These are phyloP conservation scores for Termitomyces bulborhizus DNA, from an alignment of 768 basidiomycete species.

Conservation along the genomic window DNA sequence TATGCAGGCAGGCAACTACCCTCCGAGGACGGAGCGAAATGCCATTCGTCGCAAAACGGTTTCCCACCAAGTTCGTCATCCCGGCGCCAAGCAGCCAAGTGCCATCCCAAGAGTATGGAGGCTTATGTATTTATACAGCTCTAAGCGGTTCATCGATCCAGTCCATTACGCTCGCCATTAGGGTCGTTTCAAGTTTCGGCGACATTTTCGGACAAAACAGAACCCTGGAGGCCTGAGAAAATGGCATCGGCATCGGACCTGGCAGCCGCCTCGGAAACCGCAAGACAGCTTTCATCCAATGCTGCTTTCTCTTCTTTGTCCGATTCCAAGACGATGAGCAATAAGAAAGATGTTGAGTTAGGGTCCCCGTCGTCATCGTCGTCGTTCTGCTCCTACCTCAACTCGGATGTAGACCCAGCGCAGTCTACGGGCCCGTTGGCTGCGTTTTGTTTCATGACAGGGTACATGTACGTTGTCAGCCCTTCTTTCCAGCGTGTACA, in stretches of 20 bases:
- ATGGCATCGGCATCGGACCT: conserved; percentile 2
- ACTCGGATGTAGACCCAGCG: conserved; percentile 46
- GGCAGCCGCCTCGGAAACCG: background rate
- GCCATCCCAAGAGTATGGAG: background rate
- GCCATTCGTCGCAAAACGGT: background rate
- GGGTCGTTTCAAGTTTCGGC: background rate
- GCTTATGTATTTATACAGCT: background rate
- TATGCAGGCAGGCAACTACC: background rate
- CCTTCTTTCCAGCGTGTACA: background rate
- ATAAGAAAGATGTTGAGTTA: conserved; percentile 9
- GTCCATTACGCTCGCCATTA: background rate
- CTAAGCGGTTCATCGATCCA: too few relatives aligned
- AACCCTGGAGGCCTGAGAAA: background rate
- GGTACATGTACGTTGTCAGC: conserved; percentile 52
- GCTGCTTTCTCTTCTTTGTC: background rate
- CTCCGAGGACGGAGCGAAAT: conserved; percentile 1
- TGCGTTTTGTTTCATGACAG: conserved; percentile 76
- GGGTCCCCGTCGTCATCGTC: background rate
- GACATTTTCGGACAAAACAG: background rate
- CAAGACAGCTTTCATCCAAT: background rate
- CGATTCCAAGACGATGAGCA: background rate
- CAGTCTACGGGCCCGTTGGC: conserved; percentile 48
- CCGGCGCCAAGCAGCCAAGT: background rate
- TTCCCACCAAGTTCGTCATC: background rate
- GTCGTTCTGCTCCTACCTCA: conserved; percentile 32